Percentiles rank a stretch among this genome's conserved stretches.
These are phyloP conservation scores for Globisporangium uncinulatum DNA, from an alignment of 352 stramenopile genomes.

Conservation along the genomic window DNA sequence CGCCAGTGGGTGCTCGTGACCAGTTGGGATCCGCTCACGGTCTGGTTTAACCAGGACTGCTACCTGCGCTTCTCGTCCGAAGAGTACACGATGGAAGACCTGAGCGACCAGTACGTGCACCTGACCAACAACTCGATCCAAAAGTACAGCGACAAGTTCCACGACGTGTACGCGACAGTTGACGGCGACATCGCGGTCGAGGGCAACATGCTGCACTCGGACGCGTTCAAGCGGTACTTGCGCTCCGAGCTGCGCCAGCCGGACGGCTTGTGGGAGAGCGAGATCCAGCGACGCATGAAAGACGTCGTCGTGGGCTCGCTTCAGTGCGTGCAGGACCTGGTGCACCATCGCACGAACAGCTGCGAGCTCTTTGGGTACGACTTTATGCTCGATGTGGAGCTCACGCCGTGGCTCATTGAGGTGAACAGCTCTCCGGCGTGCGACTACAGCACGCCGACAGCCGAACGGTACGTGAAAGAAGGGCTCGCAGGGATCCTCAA, in stretches of 20 bases:
- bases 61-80: slow-evolving; percentile 91
- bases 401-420: slow-evolving; percentile 89
- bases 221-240: slow-evolving; percentile 67
- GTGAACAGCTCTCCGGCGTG: slow-evolving; percentile 92
- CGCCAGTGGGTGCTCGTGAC: slow-evolving; percentile 92
- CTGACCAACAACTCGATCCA: slow-evolving; percentile 94
- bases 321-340: slow-evolving; percentile 82
- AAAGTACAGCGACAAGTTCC: slow-evolving; percentile 90
- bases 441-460: slow-evolving; percentile 91
- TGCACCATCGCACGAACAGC: slow-evolving; percentile 86
- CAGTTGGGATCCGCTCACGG: slow-evolving; percentile 90
- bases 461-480: slow-evolving; percentile 83
- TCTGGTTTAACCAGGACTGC: slow-evolving; percentile 91
- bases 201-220: slow-evolving; percentile 75
- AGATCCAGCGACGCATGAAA: slow-evolving; percentile 82
- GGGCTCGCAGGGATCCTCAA: slow-evolving; percentile 83
- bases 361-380: slow-evolving; percentile 94
- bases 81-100: slow-evolving; percentile 71
- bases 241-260: slow-evolving; percentile 19
- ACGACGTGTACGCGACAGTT: slow-evolving; percentile 63
- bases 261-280: slow-evolving; percentile 26
- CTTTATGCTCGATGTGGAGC: slow-evolving; percentile 89
- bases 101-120: slow-evolving; percentile 88
- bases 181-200: slow-evolving; percentile 56
- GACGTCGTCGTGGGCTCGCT: slow-evolving; percentile 81